Percentiles rank a stretch among this genome's conserved stretches.
These are phyloP conservation scores for Lodderomyces margitis DNA, from an alignment of 1,139 yeast species.

Conservation along the genomic window DNA sequence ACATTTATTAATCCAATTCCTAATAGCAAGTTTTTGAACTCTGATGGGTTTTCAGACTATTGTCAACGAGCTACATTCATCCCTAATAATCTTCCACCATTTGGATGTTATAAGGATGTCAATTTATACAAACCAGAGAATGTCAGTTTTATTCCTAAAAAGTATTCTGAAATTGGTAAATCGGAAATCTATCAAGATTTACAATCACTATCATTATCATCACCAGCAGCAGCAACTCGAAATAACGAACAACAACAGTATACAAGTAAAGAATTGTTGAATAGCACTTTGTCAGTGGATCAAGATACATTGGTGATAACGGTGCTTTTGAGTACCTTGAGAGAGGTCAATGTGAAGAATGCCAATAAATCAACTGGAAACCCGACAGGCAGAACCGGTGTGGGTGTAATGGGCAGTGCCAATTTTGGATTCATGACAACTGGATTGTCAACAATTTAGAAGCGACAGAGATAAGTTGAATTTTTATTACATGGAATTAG, in stretches of 20 bases:
- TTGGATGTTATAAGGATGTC: constrained; percentile 36
- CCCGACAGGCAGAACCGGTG: constrained; percentile 4
- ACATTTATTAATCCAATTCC: constrained; percentile 34
- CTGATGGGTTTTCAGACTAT: constrained; percentile 4
- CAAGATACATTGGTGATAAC: constrained; percentile 32
- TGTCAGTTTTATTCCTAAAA: constrained; percentile 25
- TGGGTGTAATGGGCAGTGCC: constrained; percentile 1
- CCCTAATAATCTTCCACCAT: constrained; percentile 40
- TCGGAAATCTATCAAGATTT: constrained; percentile 37
- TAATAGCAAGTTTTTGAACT: constrained; percentile 16
- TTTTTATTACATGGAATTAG: too few species aligned
- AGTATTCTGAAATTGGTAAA: constrained; percentile 33
- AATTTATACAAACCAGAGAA: constrained; percentile 19
- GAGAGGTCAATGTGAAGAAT: constrained; percentile 33
- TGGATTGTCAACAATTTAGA: not conserved
- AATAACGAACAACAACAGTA: not conserved
- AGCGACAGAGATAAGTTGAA: too few species aligned
- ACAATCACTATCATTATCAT: not conserved
- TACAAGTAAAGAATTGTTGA: constrained; percentile 4
- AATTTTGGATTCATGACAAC: constrained; percentile 1
- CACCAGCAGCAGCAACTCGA: constrained; percentile 1
- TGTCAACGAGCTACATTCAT: constrained; percentile 17
- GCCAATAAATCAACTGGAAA: constrained; percentile 16
- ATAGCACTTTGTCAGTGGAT: constrained; percentile 35
- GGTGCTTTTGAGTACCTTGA: constrained; percentile 30